A percentile compares a stretch with the other conserved stretches of the same genome.
Evolutionary conservation across 164 flowering plant genomes (phyloP).

Genomic region (Tetracentron sinense): DNA sequence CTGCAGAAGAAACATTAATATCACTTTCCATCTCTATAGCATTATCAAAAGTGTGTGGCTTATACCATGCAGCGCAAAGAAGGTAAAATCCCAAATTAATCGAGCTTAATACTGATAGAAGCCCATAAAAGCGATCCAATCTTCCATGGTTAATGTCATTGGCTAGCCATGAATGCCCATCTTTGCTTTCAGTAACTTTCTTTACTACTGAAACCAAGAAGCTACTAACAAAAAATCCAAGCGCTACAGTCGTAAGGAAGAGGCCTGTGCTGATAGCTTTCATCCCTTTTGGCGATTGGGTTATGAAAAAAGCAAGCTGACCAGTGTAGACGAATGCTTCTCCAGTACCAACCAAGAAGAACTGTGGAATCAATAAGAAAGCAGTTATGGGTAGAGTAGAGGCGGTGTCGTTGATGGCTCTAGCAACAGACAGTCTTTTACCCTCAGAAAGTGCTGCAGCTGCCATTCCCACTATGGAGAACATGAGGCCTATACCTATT

Average conservation of each 20-base stretch:
- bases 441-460: constrained; percentile 62
- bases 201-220: constrained; percentile 59
- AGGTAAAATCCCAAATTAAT: constrained; percentile 47
- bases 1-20: too few relatives aligned
- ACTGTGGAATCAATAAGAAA: constrained; percentile 71
- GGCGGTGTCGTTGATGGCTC: constrained; percentile 22
- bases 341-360: constrained; percentile 69
- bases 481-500: constrained; percentile 58
- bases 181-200: constrained; percentile 35
- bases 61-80: constrained; percentile 52
- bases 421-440: constrained; percentile 47
- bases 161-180: constrained; percentile 67
- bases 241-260: constrained; percentile 63
- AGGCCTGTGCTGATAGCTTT: constrained; percentile 89
- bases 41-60: too few relatives aligned
- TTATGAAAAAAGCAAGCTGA: constrained; percentile 73
- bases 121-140: constrained; percentile 74
- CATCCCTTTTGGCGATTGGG: constrained; percentile 87
- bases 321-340: constrained; percentile 79
- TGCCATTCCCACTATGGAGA: constrained; percentile 63
- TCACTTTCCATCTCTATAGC: too few relatives aligned
- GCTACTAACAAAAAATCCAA: constrained; percentile 78
- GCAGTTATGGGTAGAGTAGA: constrained; percentile 52
- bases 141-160: constrained; percentile 64
- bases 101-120: constrained; percentile 50